Base-by-base conservation (phyloP, 345 rosid species). In the Dimocarpus longan region DNA sequence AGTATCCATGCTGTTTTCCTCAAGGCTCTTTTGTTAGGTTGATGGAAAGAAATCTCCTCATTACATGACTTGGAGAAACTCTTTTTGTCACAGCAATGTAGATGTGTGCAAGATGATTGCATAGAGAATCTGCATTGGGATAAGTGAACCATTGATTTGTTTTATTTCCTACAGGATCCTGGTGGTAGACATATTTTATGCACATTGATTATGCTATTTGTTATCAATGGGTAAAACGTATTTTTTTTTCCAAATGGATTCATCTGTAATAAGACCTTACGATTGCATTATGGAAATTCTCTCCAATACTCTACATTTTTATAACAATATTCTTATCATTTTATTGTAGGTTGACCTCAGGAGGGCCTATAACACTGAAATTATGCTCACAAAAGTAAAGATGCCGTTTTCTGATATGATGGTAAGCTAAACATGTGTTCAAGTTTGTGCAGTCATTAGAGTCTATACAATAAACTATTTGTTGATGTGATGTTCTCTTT, bases 351-450 rank as follows among this genome's bases (percentile, higher is more conserved):
- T 97, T 82, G 99, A 97, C 71, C 84, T 97, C 81, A 87, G 99
- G 83, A 93, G 99, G 88, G 98, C 99, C 80, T 89, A 97, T 83
- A 97, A 97, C 90, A 97, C 98, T 66, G 98, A 97, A 88, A 96
- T 96, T 80, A 96, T 97, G 99, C 99, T 97, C 80, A 97, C 99
- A 60, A 97, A 97, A 90, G 98, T 97, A 64, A 97, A 97, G 90
- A 97, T 97, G 99, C 97, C 98, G 12, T 93, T 97, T 71, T 82
- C 98, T 68, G 98, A 94, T 88, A 92, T 97, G 99, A 97, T 94
- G 99, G 99, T 97, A 88, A 90, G 93, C 81, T 82, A 70, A 76
- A 76, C 63, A 82, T 84, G 65, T 10, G 21, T 72, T 11, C 2
- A 19, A 63, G 22, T 71, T 60, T 28, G 66, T 10, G 10, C 69